Conservation (phyloP, 78 protist genomes). For the Dictyostelium brefeldianum region DNA sequence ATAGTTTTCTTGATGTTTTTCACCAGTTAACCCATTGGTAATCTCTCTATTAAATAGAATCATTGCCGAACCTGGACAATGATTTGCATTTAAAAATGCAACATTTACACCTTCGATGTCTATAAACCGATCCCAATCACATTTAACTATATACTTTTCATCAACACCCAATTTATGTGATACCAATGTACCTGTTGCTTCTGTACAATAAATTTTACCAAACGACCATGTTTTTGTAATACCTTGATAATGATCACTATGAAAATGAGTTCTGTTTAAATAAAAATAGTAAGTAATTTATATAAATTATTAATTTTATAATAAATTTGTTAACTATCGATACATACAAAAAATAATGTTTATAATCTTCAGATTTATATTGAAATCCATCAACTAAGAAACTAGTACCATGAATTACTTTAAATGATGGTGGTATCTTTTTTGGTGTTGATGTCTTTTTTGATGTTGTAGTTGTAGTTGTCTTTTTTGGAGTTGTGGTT, state of each 20-base stretch:
- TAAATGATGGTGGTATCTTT: conserved; percentile 61
- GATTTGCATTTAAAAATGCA: conserved; percentile 91
- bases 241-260: conserved; percentile 94
- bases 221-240: conserved; percentile 57
- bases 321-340: no score
- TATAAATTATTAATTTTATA: background rate
- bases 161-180: conserved; percentile 49
- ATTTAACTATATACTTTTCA: conserved; percentile 11
- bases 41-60: conserved; percentile 70
- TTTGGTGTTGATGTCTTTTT: background rate
- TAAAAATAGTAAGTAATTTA: background rate
- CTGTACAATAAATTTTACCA: conserved; percentile 78
- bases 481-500: background rate
- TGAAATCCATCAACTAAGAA: conserved; percentile 81
- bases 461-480: background rate
- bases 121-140: conserved; percentile 16
- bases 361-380: conserved; percentile 65
- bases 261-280: conserved; percentile 87
- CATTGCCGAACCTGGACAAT: conserved; percentile 93
- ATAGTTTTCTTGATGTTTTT: conserved; percentile 12
- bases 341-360: conserved; percentile 65
- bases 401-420: conserved; percentile 63
- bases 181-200: conserved; percentile 83
- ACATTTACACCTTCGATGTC: conserved; percentile 59
- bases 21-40: background rate